Base-by-base conservation (phyloP, 2,329 filamentous ascomycete genomes). In the Alternaria brassicicola region DNA sequence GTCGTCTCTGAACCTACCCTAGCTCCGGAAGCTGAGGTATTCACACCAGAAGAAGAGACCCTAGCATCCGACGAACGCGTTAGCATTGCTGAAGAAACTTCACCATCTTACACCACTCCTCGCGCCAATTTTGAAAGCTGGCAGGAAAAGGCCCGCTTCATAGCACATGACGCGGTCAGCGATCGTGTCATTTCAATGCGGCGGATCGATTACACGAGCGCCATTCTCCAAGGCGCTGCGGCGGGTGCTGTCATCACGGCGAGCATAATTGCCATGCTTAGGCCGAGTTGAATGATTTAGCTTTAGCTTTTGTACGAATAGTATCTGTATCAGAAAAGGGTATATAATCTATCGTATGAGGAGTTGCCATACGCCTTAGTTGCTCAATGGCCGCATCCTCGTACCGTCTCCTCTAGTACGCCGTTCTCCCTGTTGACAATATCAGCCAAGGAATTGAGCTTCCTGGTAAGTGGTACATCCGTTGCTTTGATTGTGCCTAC, bases 191-290 rank as follows among this genome's bases (percentile, higher is more conserved):
- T 82, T 48, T 78, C 79, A 15, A 73, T 83, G 46, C 78, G 79
- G 36, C 76, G 79, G 57, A 74, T 81, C 45, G 81, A 83, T 50
- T 71, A 80, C 38, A 83, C 81, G 2, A 76, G 76, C n/a, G 74
- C 77, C 17, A 74, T 80, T 4, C 62, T 82, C n/a, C 76, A 80
- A 58, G 77, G 79, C 33, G 79, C 78, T 46, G 78, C 79, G 6
- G 76, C 76, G 12, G 81, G 81, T 33, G 74, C 72, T 4, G 59
- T 75, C 41, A 71, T 75, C n/a, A 67, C 73, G 10, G 72, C 69
- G 28, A 67, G 66, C 15, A 54, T 72, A 7, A 66, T 75, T 23
- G 67, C 63, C 2, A 62, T 74, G 39, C 19, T 73, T 28, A 62
- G 60, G 41, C 60, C 65, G 25, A 64, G 59, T n/a, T 71, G 52